Evolutionary conservation across 2,329 filamentous ascomycete genomes (phyloP), one percentile per base, ranked within the genome.

Genomic region (Fusarium circinatum): DNA sequence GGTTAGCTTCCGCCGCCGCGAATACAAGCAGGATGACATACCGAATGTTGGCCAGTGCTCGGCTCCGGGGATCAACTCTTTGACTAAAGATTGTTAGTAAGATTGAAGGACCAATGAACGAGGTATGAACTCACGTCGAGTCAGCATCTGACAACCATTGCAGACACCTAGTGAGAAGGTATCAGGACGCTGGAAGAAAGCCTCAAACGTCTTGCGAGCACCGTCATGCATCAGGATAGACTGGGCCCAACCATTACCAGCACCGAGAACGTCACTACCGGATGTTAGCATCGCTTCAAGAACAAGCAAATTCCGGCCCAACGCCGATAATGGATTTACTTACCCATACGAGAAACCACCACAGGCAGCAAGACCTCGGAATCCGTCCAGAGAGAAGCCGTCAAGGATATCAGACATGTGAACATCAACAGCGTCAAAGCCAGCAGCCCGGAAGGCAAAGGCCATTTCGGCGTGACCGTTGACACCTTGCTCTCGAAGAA

Each of bases 381-480:
- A 98, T 72, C 91, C 92, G 45, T 91, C 88, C 14, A 99, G 90
- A 0, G 94, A 95, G 70, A 94, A 91, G 22, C 93, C 92, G 17
- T 90, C 91, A 30, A 94, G 91, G 63, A 98, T 91, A 78, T 98
- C 96, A 8, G 93, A 96, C 96, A 99, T 98, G 87, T 98, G 96
- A 3, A 98, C 92, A 79, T 99, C 96, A 52, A 98, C 90, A 20
- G 95, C 91, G 56, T 95, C 92, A 85, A 98, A 98, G 42, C 96
- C 96, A 48, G 96, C 96, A 41, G 91, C 91, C 74, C 93, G 91
- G 88, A 98, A 98, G 55, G 95, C 95, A 79, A 97, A 98, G 2
- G 96, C 96, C 94, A 99, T 97, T 83, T 99, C 96, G n/a, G 94
- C 92, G 78, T 98, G 91, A 47, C 95, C 94, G 84, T 99, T 98